Evolutionary conservation across 306 rosid species (phyloP), one percentile per base, ranked within the genome.

Genomic region (Abrus precatorius): DNA sequence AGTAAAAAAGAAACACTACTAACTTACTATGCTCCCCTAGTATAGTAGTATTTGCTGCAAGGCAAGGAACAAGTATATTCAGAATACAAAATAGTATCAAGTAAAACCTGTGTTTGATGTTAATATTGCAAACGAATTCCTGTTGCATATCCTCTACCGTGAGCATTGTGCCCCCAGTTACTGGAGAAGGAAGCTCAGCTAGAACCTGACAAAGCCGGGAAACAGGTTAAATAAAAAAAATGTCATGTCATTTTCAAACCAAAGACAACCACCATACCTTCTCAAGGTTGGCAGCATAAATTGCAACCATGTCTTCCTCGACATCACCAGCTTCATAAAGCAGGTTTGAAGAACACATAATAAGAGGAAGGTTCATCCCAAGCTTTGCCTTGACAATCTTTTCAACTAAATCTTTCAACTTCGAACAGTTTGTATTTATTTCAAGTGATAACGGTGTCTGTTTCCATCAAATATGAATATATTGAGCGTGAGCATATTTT

Each of bases 311-410:
- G 83, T 74, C 89, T 0, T 87, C 88, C 72, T 96, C 99, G 83
- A 93, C 98, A 71, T 96, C 99, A 55, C 99, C 99, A 63, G 89
- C 91, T 88, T 96, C 99, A 77, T 93, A 96, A 67, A 96, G 97
- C 76, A 96, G 88, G 69, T 87, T 81, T 27, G 97, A 13, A 40
- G 93, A 90, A 47, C 89, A 90, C 98, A 96, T 93, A 77, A 96
- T 85, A 77, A 90, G 86, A 8, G 99, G 99, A 66, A 87, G 83
- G 86, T 73, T 89, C 97, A 96, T 96, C 78, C 98, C 99, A 59
- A 96, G 98, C 90, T 83, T 90, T 81, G 93, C 86, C 86, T 82
- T 96, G 76, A 96, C 91, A 66, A 96, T 87, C 91, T 92, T 93
- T 76, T 96, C 98, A 6, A 92, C 97, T 2, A 93, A 78, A 82